These are phyloP conservation scores for Nemania abortiva DNA, from an alignment of 2,329 filamentous ascomycete genomes.

Conservation along the genomic window DNA sequence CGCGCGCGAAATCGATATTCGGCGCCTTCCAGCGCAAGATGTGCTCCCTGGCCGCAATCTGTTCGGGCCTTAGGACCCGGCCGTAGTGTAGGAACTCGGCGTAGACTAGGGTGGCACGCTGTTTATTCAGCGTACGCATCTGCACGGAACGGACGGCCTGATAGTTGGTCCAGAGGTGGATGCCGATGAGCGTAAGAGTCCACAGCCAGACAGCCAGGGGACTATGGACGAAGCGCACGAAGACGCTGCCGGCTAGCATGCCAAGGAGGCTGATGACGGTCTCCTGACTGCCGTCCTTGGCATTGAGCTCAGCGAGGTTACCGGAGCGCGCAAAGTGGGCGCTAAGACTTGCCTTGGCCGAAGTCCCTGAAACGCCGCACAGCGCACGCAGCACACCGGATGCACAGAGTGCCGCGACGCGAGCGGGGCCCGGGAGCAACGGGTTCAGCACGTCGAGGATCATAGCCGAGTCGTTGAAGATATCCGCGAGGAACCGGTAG, in stretches of 20 bases:
- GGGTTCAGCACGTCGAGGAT: slow-evolving; percentile 87
- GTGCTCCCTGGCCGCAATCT: slow-evolving; percentile 74
- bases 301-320: slow-evolving; percentile 93
- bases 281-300: slow-evolving; percentile 91
- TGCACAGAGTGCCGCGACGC: slow-evolving; percentile 62
- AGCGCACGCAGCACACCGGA: slow-evolving; percentile 69
- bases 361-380: slow-evolving; percentile 91
- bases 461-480: slow-evolving; percentile 90
- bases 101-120: slow-evolving; percentile 85
- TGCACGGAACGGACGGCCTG: slow-evolving; percentile 84
- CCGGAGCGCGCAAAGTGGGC: slow-evolving; percentile 90
- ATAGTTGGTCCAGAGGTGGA: slow-evolving; percentile 89
- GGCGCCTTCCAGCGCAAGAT: slow-evolving; percentile 69
- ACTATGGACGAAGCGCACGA: slow-evolving; percentile 81
- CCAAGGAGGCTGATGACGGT: slow-evolving; percentile 91
- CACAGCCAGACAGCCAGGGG: slow-evolving; percentile 78
- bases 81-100: slow-evolving; percentile 65
- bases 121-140: slow-evolving; percentile 86
- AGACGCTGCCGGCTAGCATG: slow-evolving; percentile 84
- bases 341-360: slow-evolving; percentile 89
- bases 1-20: slow-evolving; percentile 57
- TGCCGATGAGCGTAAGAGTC: slow-evolving; percentile 76
- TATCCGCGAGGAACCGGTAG: slow-evolving; percentile 86
- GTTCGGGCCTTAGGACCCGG: slow-evolving; percentile 69
- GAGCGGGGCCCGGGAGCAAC: slow-evolving; percentile 64